Evolutionary conservation across 75 land plant genomes (phyloP).

Genomic region (Larix kaempferi): DNA sequence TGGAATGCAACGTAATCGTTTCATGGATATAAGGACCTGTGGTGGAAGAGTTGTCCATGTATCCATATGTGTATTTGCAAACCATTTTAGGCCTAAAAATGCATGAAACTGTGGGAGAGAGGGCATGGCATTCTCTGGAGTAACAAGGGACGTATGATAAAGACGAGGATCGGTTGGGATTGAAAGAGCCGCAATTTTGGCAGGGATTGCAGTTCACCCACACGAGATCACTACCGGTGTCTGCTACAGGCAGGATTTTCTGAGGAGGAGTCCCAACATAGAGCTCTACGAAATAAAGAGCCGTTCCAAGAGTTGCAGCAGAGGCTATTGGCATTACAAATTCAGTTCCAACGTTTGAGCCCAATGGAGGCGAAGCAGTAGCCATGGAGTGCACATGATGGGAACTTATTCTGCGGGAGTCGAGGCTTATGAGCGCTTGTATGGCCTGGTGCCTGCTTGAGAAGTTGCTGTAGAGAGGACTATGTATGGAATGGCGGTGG

Average conservation of each 20-base stretch:
- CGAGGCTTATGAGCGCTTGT: not conserved
- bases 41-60: conserved; percentile 28
- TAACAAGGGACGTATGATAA: conserved; percentile 26
- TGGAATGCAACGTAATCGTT: conserved; percentile 23
- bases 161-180: conserved; percentile 22
- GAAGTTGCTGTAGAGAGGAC: not conserved
- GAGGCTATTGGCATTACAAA: conserved; percentile 34
- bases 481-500: conserved; percentile 5
- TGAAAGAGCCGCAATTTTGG: conserved; percentile 5
- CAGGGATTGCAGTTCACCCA: conserved; percentile 55
- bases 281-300: conserved; percentile 54
- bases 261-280: conserved; percentile 61
- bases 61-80: conserved; percentile 31
- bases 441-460: not conserved
- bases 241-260: conserved; percentile 39
- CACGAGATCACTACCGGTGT: conserved; percentile 75
- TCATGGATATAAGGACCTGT: conserved; percentile 38
- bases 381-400: not conserved
- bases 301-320: conserved; percentile 33
- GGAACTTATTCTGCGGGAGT: not conserved
- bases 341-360: not conserved
- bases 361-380: not conserved
- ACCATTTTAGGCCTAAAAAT: conserved; percentile 16
- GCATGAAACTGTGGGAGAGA: conserved; percentile 9
- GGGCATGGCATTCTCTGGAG: conserved; percentile 17